A percentile compares a stretch with the other conserved stretches of the same genome.
These are phyloP conservation scores for Articulospora tetracladia DNA, from an alignment of 495 filamentous ascomycete species.

Conservation along the genomic window DNA sequence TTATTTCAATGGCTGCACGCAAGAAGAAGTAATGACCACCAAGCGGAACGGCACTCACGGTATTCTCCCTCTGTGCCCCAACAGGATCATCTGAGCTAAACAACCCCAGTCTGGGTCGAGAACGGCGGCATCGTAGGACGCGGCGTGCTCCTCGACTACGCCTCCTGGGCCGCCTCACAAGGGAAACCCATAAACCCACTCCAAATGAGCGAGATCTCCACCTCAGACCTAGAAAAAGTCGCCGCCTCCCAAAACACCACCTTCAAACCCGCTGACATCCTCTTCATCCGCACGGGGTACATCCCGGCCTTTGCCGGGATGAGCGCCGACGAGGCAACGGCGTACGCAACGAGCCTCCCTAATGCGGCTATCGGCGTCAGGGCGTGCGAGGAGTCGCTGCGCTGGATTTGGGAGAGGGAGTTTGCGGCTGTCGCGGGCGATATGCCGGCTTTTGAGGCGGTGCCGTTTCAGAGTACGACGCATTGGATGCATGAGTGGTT, in stretches of 20 bases:
- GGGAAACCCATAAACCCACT: slow-evolving; percentile 36
- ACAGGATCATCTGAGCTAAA: not conserved
- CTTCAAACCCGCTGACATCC: slow-evolving; percentile 47
- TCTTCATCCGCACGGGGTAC: slow-evolving; percentile 51
- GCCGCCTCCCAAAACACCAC: slow-evolving; percentile 30
- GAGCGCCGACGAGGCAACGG: slow-evolving; percentile 26
- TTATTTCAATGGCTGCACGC: slow-evolving; percentile 53
- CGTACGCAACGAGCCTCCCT: slow-evolving; percentile 29
- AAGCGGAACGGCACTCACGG: slow-evolving; percentile 28
- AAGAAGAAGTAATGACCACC: slow-evolving; percentile 27
- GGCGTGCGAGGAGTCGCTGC: slow-evolving; percentile 35
- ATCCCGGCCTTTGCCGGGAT: slow-evolving; percentile 38
- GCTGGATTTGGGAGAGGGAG: slow-evolving; percentile 33
- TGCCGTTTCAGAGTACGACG: slow-evolving; percentile 28
- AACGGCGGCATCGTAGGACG: slow-evolving; percentile 44
- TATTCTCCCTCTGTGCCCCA: not conserved
- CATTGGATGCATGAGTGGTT: slow-evolving; percentile 47
- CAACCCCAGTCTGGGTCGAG: slow-evolving; percentile 19
- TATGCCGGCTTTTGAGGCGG: slow-evolving; percentile 42
- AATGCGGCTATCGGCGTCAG: slow-evolving; percentile 41
- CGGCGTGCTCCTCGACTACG: slow-evolving; percentile 51
- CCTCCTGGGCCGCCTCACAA: slow-evolving; percentile 25
- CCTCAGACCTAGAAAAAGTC: slow-evolving; percentile 37
- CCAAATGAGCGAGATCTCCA: slow-evolving; percentile 34
- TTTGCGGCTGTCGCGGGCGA: slow-evolving; percentile 53